phyloP scores from a whole-genome alignment of 345 rosid species.

The Linum tenue region DNA sequence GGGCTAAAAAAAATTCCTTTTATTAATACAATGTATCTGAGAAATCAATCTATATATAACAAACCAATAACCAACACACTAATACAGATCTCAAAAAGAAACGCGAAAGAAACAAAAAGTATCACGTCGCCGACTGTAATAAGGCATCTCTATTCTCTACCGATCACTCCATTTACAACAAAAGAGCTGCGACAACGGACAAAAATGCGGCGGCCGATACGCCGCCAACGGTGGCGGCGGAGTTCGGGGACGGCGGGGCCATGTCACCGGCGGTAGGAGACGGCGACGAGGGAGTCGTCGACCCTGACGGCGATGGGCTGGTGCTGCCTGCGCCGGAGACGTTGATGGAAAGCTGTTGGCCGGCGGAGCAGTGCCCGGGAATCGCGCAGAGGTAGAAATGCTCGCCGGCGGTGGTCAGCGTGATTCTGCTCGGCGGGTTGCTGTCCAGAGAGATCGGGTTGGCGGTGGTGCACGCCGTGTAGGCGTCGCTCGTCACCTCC shows the following conservation, averaged over 20 bases:
- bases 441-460: constrained; percentile 16
- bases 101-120: not conserved
- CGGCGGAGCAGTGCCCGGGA: constrained; percentile 32
- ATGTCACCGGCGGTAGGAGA: too few species aligned
- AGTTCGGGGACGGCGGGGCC: not conserved
- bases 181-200: not conserved
- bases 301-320: not conserved
- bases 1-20: too few species aligned
- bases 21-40: too few species aligned
- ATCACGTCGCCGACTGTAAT: not conserved
- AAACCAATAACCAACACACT: too few species aligned
- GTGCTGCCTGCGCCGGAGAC: constrained; percentile 19
- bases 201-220: not conserved
- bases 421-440: constrained; percentile 32
- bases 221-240: not conserved
- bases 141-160: not conserved
- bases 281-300: not conserved
- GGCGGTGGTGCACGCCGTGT: constrained; percentile 25
- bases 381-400: constrained; percentile 38
- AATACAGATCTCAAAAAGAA: too few species aligned
- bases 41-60: too few species aligned
- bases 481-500: constrained; percentile 32
- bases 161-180: not conserved
- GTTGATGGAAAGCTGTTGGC: constrained; percentile 39
- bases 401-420: constrained; percentile 34